Percentiles rank a stretch among this genome's conserved stretches.
These are phyloP conservation scores for Paramecium sexaurelia DNA, from an alignment of 73 alveolate genomes.

Conservation along the genomic window DNA sequence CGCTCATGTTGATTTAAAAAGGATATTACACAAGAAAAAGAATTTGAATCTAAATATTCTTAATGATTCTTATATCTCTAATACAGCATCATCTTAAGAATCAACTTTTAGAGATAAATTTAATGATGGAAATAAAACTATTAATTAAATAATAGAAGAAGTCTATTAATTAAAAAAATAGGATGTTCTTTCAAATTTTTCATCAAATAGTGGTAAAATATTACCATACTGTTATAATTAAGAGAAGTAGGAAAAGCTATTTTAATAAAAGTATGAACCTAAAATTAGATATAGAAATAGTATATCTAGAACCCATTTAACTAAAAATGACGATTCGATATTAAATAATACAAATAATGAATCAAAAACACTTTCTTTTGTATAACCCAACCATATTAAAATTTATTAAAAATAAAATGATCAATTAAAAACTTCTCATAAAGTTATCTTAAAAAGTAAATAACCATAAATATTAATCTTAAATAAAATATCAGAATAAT, in stretches of 20 bases:
- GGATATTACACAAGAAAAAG: not conserved
- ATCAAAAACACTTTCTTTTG: not conserved
- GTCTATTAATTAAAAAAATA: not conserved
- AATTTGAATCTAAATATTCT: not conserved
- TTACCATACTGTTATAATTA: not conserved
- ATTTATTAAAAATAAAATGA: not conserved
- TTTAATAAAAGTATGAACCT: not conserved
- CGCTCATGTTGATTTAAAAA: not conserved
- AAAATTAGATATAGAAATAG: not conserved
- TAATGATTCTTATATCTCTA: not conserved
- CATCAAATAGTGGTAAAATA: not conserved
- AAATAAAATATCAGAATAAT: not conserved
- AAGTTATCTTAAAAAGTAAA: not conserved
- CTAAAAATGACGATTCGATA: not conserved
- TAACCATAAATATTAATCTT: not conserved
- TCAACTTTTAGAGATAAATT: not conserved
- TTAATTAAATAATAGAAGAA: not conserved
- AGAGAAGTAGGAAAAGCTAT: not conserved
- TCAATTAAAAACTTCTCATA: not conserved
- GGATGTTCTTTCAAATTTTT: not conserved
- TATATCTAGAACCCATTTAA: not conserved
- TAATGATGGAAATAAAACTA: not conserved
- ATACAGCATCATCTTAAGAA: not conserved
- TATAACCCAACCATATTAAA: not conserved
- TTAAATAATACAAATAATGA: not conserved